Conservation (phyloP, 495 filamentous ascomycete genomes). For the Penicillium flavigenum region DNA sequence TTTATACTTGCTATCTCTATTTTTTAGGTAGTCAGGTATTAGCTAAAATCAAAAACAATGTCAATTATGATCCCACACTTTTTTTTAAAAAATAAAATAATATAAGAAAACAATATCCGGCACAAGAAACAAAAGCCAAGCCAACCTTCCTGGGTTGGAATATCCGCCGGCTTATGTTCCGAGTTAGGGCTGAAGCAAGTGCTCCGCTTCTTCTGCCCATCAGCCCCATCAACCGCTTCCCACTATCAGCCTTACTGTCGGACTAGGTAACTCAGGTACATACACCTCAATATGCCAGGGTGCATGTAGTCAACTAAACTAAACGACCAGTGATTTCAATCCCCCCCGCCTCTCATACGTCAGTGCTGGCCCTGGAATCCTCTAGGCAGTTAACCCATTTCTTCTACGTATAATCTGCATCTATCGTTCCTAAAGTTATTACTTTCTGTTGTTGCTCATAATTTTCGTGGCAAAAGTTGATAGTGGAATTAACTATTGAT, state of each 20-base stretch:
- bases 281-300: background rate
- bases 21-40: constrained; percentile 17
- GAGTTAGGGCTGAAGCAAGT: background rate
- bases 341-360: constrained; percentile 34
- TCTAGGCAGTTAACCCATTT: too few relatives aligned
- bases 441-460: background rate
- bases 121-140: background rate
- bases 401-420: too few relatives aligned
- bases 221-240: background rate
- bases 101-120: background rate
- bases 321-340: constrained; percentile 28
- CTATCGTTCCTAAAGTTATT: background rate
- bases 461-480: background rate
- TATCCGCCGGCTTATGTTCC: background rate
- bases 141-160: background rate
- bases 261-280: background rate
- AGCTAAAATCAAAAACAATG: constrained; percentile 18
- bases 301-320: background rate
- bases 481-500: background rate
- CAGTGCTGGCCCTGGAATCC: constrained; percentile 20
- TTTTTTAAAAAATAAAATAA: background rate
- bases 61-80: constrained; percentile 10
- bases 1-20: constrained; percentile 23
- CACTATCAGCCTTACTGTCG: background rate
- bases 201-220: background rate